Evolutionary conservation across 2,329 filamentous ascomycete species (phyloP).

Genomic region (Mycosphaerella arachidis): DNA sequence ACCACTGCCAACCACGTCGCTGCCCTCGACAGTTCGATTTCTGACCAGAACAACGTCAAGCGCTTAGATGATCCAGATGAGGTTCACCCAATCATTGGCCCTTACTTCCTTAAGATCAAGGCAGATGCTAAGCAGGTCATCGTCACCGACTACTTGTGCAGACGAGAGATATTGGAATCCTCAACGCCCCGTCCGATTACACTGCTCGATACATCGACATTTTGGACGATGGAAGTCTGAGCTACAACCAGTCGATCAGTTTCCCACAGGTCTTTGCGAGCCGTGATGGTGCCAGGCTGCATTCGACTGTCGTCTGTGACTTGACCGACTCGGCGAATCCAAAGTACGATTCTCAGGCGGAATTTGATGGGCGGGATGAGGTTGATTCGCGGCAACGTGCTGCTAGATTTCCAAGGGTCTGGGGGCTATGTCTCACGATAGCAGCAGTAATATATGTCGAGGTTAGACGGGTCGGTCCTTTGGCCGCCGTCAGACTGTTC

Average conservation of each 20-base stretch:
- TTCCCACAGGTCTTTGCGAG: conserved; percentile 52
- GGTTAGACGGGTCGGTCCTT: too few relatives aligned
- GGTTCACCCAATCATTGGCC: conserved; percentile 56
- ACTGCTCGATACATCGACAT: conserved; percentile 61
- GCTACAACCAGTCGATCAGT: conserved; percentile 58
- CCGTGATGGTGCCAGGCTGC: conserved; percentile 55
- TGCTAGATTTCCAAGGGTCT: too few relatives aligned
- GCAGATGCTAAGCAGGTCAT: conserved; percentile 61
- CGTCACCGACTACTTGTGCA: conserved; percentile 63
- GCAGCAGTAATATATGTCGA: too few relatives aligned
- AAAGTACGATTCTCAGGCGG: too few relatives aligned
- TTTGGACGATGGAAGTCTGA: conserved; percentile 49
- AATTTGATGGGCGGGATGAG: too few relatives aligned
- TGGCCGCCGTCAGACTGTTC: too few relatives aligned
- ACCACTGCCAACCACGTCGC: conserved; percentile 60
- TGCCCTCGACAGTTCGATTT: conserved; percentile 58
- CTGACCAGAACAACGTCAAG: conserved; percentile 56
- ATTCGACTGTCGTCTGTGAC: conserved; percentile 37
- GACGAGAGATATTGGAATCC: conserved; percentile 55
- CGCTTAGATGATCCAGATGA: conserved; percentile 58
- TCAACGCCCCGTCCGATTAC: conserved; percentile 60
- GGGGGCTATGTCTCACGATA: too few relatives aligned
- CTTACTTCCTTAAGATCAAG: conserved; percentile 61
- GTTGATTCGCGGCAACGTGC: too few relatives aligned
- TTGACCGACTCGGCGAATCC: background rate